phyloP scores from a whole-genome alignment of 2,329 filamentous ascomycete species.

The Sporothrix dimorphospora region DNA sequence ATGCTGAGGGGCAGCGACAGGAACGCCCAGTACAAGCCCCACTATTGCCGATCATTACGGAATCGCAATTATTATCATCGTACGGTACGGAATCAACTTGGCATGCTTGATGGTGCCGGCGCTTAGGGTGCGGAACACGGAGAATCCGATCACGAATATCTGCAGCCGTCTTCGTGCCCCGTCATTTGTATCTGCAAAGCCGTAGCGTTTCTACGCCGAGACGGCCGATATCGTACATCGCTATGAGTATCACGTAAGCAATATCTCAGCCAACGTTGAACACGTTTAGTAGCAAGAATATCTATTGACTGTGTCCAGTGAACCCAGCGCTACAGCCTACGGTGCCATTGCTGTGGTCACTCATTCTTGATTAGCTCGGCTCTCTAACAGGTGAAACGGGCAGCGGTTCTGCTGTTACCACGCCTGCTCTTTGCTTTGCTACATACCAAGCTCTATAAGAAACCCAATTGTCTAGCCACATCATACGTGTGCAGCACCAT shows the following conservation, averaged over 20 bases:
- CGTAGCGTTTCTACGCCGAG: too few relatives aligned
- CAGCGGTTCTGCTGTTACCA: not conserved
- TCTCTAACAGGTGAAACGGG: too few relatives aligned
- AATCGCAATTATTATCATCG: not conserved
- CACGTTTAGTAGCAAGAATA: not conserved
- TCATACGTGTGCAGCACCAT: not conserved
- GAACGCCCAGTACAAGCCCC: not conserved
- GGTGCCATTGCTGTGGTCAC: not conserved
- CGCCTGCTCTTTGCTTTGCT: not conserved
- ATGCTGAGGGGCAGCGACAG: not conserved
- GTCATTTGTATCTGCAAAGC: too few relatives aligned
- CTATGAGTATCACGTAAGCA: not conserved
- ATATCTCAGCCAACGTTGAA: not conserved
- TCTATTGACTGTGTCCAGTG: not conserved
- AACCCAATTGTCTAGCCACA: not conserved
- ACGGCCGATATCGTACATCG: too few relatives aligned
- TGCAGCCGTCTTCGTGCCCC: not conserved
- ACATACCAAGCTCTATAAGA: not conserved
- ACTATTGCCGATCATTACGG: not conserved
- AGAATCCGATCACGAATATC: not conserved
- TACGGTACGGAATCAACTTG: too few relatives aligned
- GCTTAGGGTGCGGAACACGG: too few relatives aligned
- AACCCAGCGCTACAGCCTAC: not conserved
- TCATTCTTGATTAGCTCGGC: too few relatives aligned
- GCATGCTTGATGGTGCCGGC: not conserved